A percentile compares a stretch with the other conserved stretches of the same genome.
phyloP scores from a whole-genome alignment of 805 yeast genomes.

The Nakazawaea siamensis region DNA sequence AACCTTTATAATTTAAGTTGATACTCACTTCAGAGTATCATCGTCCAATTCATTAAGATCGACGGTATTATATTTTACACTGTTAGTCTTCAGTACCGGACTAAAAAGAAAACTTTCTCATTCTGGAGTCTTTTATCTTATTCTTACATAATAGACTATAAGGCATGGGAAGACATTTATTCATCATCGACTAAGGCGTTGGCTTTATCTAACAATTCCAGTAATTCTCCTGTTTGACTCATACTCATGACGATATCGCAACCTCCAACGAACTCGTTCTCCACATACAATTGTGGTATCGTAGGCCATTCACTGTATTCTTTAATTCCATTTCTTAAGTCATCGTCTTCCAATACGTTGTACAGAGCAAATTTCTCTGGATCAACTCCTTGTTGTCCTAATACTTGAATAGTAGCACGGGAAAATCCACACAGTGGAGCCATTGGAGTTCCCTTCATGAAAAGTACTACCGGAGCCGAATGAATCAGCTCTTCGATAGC shows the following conservation, averaged over 20 bases:
- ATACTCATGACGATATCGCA: slow-evolving; percentile 90
- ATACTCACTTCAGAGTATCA: too few species aligned
- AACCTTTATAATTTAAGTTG: too few species aligned
- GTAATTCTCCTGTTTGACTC: slow-evolving; percentile 88
- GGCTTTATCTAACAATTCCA: slow-evolving; percentile 73
- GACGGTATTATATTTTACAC: too few species aligned
- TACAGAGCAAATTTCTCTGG: slow-evolving; percentile 95
- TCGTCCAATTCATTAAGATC: too few species aligned
- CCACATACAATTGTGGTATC: slow-evolving; percentile 89
- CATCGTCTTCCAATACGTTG: slow-evolving; percentile 91
- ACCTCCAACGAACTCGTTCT: slow-evolving; percentile 92
- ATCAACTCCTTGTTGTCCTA: slow-evolving; percentile 96
- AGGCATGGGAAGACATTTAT: slow-evolving; percentile 4
- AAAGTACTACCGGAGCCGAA: slow-evolving; percentile 90
- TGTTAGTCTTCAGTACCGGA: too few species aligned
- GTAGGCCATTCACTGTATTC: slow-evolving; percentile 98
- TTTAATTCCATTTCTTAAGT: slow-evolving; percentile 89
- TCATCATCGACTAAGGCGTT: slow-evolving; percentile 58
- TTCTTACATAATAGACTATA: too few species aligned
- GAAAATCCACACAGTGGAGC: slow-evolving; percentile 98
- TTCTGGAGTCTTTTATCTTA: too few species aligned
- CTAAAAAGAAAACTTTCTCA: too few species aligned
- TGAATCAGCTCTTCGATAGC: slow-evolving; percentile 84
- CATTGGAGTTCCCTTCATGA: slow-evolving; percentile 98
- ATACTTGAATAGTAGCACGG: slow-evolving; percentile 83